Evolutionary conservation across 2,329 filamentous ascomycete genomes (phyloP).

Genomic region (Phialemonium atrogriseum): DNA sequence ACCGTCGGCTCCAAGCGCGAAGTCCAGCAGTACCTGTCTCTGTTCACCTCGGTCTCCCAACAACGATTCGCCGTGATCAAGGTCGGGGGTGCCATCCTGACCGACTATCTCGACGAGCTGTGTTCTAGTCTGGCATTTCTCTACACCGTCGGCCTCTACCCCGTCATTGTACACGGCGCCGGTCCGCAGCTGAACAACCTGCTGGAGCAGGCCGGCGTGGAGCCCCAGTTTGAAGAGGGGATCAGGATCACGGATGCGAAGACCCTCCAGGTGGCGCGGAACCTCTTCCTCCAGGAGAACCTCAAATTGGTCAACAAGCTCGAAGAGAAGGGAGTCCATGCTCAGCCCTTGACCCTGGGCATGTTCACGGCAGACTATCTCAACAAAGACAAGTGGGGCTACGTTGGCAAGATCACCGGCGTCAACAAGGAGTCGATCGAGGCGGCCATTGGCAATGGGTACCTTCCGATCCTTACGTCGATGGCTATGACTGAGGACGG

Average conservation of each 20-base stretch:
- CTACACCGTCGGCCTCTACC: conserved; percentile 89
- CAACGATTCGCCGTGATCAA: conserved; percentile 99
- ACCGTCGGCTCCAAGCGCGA: conserved; percentile 95
- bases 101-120: conserved; percentile 85
- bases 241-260: conserved; percentile 94
- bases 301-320: conserved; percentile 84
- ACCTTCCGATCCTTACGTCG: conserved; percentile 87
- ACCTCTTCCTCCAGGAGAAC: conserved; percentile 93
- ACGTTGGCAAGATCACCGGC: conserved; percentile 89
- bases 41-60: conserved; percentile 93
- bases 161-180: conserved; percentile 90
- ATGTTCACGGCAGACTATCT: conserved; percentile 92
- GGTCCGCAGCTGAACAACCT: conserved; percentile 92
- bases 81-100: conserved; percentile 92
- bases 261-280: conserved; percentile 82
- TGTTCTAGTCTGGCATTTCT: conserved; percentile 85
- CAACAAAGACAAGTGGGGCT: conserved; percentile 91
- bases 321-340: conserved; percentile 81
- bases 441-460: conserved; percentile 81
- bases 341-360: conserved; percentile 79
- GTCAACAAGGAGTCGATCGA: conserved; percentile 89
- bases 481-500: conserved; percentile 93
- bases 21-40: conserved; percentile 93
- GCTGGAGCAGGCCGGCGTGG: conserved; percentile 81
- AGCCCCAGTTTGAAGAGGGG: conserved; percentile 93